Evolutionary conservation across 345 rosid species (phyloP).

Genomic region (Murraya koenigii): DNA sequence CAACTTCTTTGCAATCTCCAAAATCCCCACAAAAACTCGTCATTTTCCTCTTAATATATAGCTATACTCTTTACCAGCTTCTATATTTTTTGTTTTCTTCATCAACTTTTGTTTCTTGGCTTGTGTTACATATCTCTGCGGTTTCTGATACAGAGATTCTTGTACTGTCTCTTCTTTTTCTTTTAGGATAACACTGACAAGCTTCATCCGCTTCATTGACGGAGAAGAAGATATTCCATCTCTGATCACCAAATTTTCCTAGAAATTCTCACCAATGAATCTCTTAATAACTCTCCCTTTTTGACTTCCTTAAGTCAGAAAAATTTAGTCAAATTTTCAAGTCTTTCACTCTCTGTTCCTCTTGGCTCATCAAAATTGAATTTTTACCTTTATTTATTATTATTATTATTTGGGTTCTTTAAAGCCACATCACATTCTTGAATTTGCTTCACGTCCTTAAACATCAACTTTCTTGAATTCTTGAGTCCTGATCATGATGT

Average conservation of each 20-base stretch:
- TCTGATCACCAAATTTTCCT: constrained; percentile 8
- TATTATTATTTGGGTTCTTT: no score
- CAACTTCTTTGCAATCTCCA: neutral
- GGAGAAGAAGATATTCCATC: constrained; percentile 13
- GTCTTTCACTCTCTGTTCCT: constrained; percentile 6
- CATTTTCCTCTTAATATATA: neutral
- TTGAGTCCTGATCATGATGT: constrained; percentile 28
- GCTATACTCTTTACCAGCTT: neutral
- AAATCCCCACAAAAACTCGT: neutral
- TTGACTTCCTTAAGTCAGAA: constrained; percentile 13
- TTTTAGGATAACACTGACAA: constrained; percentile 3
- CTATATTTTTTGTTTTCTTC: neutral
- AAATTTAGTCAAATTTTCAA: constrained; percentile 11
- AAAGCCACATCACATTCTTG: neutral
- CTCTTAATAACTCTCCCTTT: neutral
- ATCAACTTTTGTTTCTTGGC: neutral
- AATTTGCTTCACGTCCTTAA: neutral
- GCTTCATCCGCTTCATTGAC: constrained; percentile 21
- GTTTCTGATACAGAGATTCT: neutral
- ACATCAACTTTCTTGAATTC: neutral
- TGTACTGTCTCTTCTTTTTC: neutral
- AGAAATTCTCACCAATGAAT: constrained; percentile 3
- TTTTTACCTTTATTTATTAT: neutral
- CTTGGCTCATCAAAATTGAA: constrained; percentile 30
- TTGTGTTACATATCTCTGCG: neutral